Conservation (phyloP, 2,329 filamentous ascomycete genomes). For the Fusarium sulawesiense region DNA sequence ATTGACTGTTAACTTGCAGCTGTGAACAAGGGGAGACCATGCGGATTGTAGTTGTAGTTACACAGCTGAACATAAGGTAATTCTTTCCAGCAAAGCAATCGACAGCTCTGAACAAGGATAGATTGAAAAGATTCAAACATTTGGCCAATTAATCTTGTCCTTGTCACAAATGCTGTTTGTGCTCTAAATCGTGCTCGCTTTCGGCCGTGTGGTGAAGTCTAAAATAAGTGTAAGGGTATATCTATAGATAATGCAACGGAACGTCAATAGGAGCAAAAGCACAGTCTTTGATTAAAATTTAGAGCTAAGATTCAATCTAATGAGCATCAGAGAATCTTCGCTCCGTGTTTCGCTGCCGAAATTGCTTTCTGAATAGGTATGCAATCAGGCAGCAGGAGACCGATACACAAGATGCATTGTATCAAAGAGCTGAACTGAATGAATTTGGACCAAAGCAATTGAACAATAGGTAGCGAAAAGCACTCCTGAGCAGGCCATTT, state of each 20-base stretch:
- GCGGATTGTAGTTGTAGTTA: neutral
- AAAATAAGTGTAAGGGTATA: neutral
- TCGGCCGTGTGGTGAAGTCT: neutral
- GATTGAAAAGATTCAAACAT: neutral
- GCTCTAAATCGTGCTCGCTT: neutral
- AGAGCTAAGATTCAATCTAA: accelerated
- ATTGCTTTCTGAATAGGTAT: neutral
- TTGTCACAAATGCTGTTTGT: neutral
- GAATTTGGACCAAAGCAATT: neutral
- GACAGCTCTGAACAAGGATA: neutral
- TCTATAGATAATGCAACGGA: neutral
- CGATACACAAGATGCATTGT: neutral
- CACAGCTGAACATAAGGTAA: neutral
- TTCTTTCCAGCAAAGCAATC: neutral
- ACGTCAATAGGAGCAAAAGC: neutral
- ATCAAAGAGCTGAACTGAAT: neutral
- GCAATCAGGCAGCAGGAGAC: neutral
- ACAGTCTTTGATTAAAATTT: accelerated
- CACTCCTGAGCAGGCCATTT: neutral
- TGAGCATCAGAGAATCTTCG: neutral
- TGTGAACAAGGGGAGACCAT: neutral
- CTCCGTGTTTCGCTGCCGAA: neutral
- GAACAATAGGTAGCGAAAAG: neutral
- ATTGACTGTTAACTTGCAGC: neutral
- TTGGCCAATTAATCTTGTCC: neutral